Base-by-base conservation (phyloP, 169 alveolate genomes). In the Perkinsus olseni region DNA sequence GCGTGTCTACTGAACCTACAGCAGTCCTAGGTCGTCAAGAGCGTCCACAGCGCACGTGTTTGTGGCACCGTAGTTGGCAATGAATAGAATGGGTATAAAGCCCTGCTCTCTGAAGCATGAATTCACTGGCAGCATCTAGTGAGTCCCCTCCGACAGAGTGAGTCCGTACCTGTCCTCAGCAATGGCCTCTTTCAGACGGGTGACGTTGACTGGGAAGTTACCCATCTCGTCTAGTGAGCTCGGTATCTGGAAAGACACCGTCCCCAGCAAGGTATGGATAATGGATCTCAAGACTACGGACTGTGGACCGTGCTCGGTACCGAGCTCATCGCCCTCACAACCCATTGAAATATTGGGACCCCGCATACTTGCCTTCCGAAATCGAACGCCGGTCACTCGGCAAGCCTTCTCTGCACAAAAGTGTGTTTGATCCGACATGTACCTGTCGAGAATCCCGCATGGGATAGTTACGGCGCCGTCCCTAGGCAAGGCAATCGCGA, bases 41-140 rank as follows among this genome's bases (percentile, higher is more conserved):
- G 39, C 38, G 91, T 93, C 95, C 24, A 93, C 38, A 4, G 93
- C 94, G 0, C 91, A 38, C 0, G 92, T 34, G 13, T 93, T 93
- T 24, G 95, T 93, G 0, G 94, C 40, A 0, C 95, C 95, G 34
- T 92, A 38, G 40, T 91, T 91, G 20, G 94, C 95, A 39, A 91
- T 36, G 0, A 37, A 62, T 0, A 93, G 93, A 40, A 37, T 39
- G 10, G 95, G 95, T 34, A 62, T 31, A 24, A 93, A 51, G 21
- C 91, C 91, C 38, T 17, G 20, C 6, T 17, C n/a, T 62, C 82
- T 62, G 31, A 40, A 40, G 21, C 3, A 40, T 11, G 50, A 11
- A 11, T 40, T 40, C 50, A 40, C 50, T 40, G 3, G 3, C 3
- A 40, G 3, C 50, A 6, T 40, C 50, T 40, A 40, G n/a, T n/a